Conservation (phyloP, 2,329 filamentous ascomycete species). For the Xylaria sp. region DNA sequence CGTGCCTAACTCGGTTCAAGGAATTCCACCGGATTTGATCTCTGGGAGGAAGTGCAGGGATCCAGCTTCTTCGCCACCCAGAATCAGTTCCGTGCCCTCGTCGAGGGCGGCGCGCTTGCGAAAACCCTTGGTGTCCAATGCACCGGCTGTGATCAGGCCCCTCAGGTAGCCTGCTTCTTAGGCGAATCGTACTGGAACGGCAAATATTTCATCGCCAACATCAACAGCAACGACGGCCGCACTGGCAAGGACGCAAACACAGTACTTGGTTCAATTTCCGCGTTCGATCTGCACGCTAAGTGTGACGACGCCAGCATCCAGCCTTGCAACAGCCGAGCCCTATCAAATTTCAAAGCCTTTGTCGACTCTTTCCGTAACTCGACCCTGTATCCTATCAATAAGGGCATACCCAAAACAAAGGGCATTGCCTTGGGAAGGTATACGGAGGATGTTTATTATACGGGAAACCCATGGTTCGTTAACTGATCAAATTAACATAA, state of each 20-base stretch:
- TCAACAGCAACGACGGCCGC: conserved; percentile 57
- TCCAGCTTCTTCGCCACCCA: conserved; percentile 69
- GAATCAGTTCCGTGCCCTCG: conserved; percentile 63
- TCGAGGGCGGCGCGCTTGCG: conserved; percentile 64
- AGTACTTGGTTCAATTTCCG: conserved; percentile 58
- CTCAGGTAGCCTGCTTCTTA: conserved; percentile 64
- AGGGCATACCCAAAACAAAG: conserved; percentile 56
- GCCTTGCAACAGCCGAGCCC: conserved; percentile 61
- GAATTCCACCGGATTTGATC: conserved; percentile 66
- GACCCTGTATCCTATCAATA: conserved; percentile 64
- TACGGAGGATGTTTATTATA: conserved; percentile 64
- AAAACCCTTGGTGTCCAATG: conserved; percentile 60
- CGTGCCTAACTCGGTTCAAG: conserved; percentile 39
- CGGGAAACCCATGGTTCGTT: conserved; percentile 65
- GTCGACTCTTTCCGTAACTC: conserved; percentile 64
- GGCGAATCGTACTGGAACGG: conserved; percentile 67
- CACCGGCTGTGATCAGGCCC: conserved; percentile 61
- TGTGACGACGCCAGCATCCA: conserved; percentile 67
- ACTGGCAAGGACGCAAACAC: conserved; percentile 68
- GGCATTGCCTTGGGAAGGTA: conserved; percentile 61
- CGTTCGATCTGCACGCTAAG: conserved; percentile 62
- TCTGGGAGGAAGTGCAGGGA: conserved; percentile 70
- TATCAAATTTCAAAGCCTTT: conserved; percentile 67
- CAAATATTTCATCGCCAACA: conserved; percentile 65
- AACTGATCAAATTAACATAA: not conserved